phyloP scores from a whole-genome alignment of 2,329 filamentous ascomycete genomes.

The Botrytis tulipae region DNA sequence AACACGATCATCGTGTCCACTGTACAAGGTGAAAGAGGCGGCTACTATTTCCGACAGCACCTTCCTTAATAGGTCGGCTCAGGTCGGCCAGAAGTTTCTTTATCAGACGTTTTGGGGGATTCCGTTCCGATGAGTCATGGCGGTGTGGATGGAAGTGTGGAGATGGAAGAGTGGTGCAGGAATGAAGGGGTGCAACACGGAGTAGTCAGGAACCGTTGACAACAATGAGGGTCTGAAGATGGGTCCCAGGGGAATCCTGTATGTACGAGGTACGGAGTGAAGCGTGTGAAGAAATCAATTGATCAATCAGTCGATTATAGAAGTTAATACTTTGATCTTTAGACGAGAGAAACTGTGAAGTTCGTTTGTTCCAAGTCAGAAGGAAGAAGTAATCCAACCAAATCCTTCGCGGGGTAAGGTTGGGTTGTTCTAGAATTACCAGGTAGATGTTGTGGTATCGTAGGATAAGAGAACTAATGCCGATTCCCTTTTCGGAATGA shows the following conservation, averaged over 20 bases:
- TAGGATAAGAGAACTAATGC: neutral
- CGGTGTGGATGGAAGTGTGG: conserved; percentile 17
- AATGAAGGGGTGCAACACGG: neutral
- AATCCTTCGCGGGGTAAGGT: neutral
- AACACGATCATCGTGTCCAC: conserved; percentile 4
- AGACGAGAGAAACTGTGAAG: neutral
- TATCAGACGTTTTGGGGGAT: neutral
- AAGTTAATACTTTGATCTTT: neutral
- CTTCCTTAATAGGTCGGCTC: conserved; percentile 4
- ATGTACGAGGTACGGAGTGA: neutral
- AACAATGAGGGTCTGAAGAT: neutral
- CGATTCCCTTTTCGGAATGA: neutral
- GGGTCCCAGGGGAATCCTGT: neutral
- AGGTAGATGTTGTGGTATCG: neutral
- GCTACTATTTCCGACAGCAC: neutral
- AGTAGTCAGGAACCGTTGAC: conserved; percentile 8
- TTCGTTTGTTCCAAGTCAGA: neutral
- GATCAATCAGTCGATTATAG: neutral
- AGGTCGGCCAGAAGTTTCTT: neutral
- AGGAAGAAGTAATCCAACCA: neutral
- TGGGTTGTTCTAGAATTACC: neutral
- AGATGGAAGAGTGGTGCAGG: conserved; percentile 7
- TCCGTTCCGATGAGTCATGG: neutral
- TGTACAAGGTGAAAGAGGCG: neutral
- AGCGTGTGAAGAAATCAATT: neutral